These are phyloP conservation scores for Quercus engelmannii DNA, from an alignment of 306 rosid genomes.

Conservation along the genomic window DNA sequence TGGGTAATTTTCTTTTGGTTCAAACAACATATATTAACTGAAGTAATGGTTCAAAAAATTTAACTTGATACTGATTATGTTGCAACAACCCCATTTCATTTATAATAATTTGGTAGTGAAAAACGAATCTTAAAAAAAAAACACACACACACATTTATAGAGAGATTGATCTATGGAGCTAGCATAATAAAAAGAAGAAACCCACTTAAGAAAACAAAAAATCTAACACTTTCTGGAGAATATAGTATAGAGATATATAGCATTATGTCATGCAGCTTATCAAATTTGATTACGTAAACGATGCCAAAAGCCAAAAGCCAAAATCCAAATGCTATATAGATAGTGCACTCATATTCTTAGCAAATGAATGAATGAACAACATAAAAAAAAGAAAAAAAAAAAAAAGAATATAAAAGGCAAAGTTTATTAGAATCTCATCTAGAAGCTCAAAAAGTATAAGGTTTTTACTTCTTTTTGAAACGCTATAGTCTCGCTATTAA, in stretches of 20 bases:
- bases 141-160: not conserved
- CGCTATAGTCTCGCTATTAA: slow-evolving; percentile 11
- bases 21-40: no score
- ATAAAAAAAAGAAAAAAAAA: no score
- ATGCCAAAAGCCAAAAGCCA: slow-evolving; percentile 3
- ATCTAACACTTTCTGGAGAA: slow-evolving; percentile 22
- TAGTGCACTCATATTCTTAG: slow-evolving; percentile 6
- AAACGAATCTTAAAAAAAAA: not conserved
- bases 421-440: slow-evolving; percentile 19
- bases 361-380: not conserved
- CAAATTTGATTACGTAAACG: slow-evolving; percentile 9
- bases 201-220: slow-evolving; percentile 13
- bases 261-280: slow-evolving; percentile 24
- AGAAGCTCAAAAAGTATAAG: slow-evolving; percentile 11
- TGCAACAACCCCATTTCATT: not conserved
- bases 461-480: not conserved
- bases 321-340: not conserved
- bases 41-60: not conserved
- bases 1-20: no score
- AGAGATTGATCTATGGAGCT: not conserved
- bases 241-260: not conserved
- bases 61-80: not conserved
- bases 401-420: slow-evolving; percentile 9
- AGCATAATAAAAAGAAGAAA: slow-evolving; percentile 22
- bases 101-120: no score